Percentiles rank a stretch among this genome's conserved stretches.
Conservation (phyloP, 2,329 filamentous ascomycete species). For the Albifimbria verrucaria region DNA sequence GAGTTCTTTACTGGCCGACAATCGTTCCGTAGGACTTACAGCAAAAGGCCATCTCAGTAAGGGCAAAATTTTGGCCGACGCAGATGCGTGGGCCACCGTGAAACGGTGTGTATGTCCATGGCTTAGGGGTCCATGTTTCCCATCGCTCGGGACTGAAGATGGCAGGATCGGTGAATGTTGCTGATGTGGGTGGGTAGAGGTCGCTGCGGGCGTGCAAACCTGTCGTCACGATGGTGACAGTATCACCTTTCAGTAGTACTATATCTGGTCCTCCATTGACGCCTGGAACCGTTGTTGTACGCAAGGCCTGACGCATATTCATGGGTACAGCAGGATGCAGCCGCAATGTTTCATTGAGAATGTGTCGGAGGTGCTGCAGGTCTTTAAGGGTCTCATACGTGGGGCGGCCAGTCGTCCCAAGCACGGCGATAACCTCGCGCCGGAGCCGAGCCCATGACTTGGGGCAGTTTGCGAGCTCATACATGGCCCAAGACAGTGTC, state of each 20-base stretch:
- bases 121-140: slow-evolving; percentile 58
- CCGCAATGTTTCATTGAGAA: slow-evolving; percentile 74
- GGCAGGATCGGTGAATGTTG: slow-evolving; percentile 42
- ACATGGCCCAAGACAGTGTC: slow-evolving; percentile 77
- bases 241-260: slow-evolving; percentile 62
- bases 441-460: slow-evolving; percentile 65
- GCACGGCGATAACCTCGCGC: slow-evolving; percentile 62
- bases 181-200: slow-evolving; percentile 52
- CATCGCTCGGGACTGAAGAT: slow-evolving; percentile 66
- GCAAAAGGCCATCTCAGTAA: slow-evolving; percentile 60
- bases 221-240: slow-evolving; percentile 64
- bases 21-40: slow-evolving; percentile 23
- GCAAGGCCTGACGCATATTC: slow-evolving; percentile 65
- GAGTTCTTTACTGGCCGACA: slow-evolving; percentile 61
- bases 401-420: slow-evolving; percentile 61
- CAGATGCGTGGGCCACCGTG: slow-evolving; percentile 73
- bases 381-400: slow-evolving; percentile 80
- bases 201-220: slow-evolving; percentile 69
- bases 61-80: slow-evolving; percentile 76
- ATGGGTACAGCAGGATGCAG: slow-evolving; percentile 76
- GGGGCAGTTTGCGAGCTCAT: slow-evolving; percentile 74
- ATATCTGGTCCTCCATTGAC: slow-evolving; percentile 65
- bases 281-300: slow-evolving; percentile 70
- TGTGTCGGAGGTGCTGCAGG: slow-evolving; percentile 76
- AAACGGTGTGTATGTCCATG: slow-evolving; percentile 72